Conservation (phyloP, 2,329 filamentous ascomycete genomes). For the Pestalotiopsis sp. region DNA sequence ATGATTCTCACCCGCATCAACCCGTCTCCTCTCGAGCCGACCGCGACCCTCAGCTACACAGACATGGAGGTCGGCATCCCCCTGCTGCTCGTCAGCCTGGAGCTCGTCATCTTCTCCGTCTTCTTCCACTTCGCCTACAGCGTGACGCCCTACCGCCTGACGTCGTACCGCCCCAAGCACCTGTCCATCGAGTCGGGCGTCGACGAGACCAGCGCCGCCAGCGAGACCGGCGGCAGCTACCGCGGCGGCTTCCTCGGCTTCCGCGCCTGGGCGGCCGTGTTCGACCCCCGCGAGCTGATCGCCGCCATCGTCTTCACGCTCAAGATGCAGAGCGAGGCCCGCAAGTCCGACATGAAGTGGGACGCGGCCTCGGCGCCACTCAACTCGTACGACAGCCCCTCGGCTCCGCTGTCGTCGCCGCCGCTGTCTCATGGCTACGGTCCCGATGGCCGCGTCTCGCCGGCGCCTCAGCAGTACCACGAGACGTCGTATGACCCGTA, state of each 20-base stretch:
- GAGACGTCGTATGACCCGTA: not conserved
- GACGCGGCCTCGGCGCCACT: not conserved
- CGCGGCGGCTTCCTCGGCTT: conserved; percentile 15
- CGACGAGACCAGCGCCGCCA: not conserved
- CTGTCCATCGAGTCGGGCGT: not conserved
- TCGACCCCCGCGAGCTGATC: conserved; percentile 15
- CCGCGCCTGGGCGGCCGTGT: conserved; percentile 9
- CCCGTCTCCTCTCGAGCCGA: conserved; percentile 17
- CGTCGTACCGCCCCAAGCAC: conserved; percentile 5
- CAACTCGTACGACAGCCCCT: not conserved
- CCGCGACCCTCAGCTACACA: conserved; percentile 18
- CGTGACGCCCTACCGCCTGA: conserved; percentile 21
- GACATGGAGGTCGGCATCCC: conserved; percentile 27
- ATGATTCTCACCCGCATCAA: conserved; percentile 20
- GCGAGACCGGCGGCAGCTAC: not conserved
- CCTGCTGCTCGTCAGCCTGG: conserved; percentile 19
- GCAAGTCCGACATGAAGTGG: not conserved
- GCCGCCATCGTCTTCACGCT: conserved; percentile 11
- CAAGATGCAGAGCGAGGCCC: conserved; percentile 6
- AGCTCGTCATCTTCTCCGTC: conserved; percentile 25
- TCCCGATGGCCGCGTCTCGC: not conserved
- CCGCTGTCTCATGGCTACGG: not conserved
- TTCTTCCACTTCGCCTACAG: conserved; percentile 29
- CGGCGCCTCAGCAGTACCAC: not conserved
- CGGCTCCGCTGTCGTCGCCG: not conserved